Base-by-base conservation (phyloP, 2,329 filamentous ascomycete genomes). In the Aspergillus ustus region DNA sequence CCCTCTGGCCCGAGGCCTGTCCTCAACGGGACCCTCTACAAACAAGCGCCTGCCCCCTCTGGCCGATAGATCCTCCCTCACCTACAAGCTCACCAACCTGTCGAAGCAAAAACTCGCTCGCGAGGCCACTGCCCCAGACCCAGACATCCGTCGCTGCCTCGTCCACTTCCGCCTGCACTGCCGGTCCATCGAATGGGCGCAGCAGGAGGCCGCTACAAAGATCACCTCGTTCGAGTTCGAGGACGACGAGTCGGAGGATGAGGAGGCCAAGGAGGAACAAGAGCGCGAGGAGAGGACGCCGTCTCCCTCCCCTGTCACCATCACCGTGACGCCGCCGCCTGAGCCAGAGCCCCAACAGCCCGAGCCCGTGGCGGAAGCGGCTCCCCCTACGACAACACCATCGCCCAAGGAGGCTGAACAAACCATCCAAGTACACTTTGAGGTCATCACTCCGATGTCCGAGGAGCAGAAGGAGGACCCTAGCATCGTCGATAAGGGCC, bases 161-260 rank as follows among this genome's bases (percentile, higher is more conserved):
- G 70, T 68, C 9, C 73, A 75, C 63, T 75, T 75, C 63, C 72
- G 72, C 7, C 65, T 75, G 29, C 73, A 75, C 60, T 70, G 69
- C 55, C 69, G 68, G 48, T 75, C 73, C 1, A 70, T 75, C 53
- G 65, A 70, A 46, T 75, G 71, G 72, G 72, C 73, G 0, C 72
- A 75, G 57, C 71, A 73, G 50, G 73, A 75, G 19, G 74, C 74
- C 71, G 72, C 72, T 22, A 70, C 72, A 37, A 71, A 72, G 34
- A 75, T 75, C 63, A 75, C 73, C 60, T 73, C 73, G 7, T 72
- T 75, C 11, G 73, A 75, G n/a, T 68, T 75, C 29, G 73, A 75
- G 58, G 70, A 73, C 34, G 73, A 75, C 22, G 73, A 75, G 44
- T 58, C 54, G 7, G 59, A 61, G 48, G 50, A 53, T 7, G 57